Evolutionary conservation across 176 grass and related monocot genomes (phyloP), one percentile per base, ranked within the genome.

Genomic region (Paspalum vaginatum): DNA sequence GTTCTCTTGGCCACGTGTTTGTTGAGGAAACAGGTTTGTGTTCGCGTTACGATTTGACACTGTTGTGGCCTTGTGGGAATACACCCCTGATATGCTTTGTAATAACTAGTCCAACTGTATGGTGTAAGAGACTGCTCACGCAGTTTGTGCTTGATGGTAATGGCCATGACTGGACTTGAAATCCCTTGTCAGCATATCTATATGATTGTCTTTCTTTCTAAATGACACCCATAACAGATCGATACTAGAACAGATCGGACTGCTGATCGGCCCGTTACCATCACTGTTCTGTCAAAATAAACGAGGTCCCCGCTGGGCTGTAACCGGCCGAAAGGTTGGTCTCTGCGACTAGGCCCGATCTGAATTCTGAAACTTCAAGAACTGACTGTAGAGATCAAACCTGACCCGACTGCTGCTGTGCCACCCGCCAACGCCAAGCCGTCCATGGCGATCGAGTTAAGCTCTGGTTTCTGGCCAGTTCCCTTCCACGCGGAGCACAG

Each of bases 371-470:
- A n/a, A 2, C 17, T 67, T 20, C 20, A 24, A 45, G 9, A n/a
- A 24, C 7, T 27, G 39, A 1, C 32, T 2, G 14, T 5, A 12
- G 65, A 72, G 49, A 13, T 50, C 59, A 64, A 50, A 64, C 11
- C 75, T 13, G 24, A 51, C 17, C 17, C 9, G 17, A 38, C 59
- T 63, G 44, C 44, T 14, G 68, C 8, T 9, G 63, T 43, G 59
- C 60, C 75, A 64, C 5, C 75, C 43, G 57, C 59, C 75, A 50
- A 78, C 75, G 75, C 59, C 59, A 7, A 40, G 25, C 58, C 43
- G 43, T 7, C 75, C 18, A 49, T 12, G 24, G 24, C 57, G 43
- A 77, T 25, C 57, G 43, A 77, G 16, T 47, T 32, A 76, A 46
- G 9, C 46, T 50, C 16, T 49, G 18, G 44, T 9, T 20, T 39